These are phyloP conservation scores for Ulota crispa DNA, from an alignment of 225 moss, liverwort and hornwort genomes.

Conservation along the genomic window DNA sequence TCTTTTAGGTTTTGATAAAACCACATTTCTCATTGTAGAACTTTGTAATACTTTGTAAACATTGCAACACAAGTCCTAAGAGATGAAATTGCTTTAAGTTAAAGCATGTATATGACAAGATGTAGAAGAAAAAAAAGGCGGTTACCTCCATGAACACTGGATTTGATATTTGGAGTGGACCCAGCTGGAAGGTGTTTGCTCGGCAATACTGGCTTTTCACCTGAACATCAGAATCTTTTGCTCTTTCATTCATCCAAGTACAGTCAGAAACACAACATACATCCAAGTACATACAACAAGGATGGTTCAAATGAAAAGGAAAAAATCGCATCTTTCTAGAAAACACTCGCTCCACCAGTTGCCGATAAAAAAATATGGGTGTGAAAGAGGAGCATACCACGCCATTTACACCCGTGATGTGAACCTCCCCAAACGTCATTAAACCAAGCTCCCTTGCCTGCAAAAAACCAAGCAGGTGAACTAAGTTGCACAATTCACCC, in stretches of 20 bases:
- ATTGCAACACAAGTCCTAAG: too few species aligned
- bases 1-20: not conserved
- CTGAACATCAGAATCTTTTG: constrained; percentile 41
- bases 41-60: too few species aligned
- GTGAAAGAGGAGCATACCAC: constrained; percentile 48
- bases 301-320: not conserved
- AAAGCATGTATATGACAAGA: not conserved
- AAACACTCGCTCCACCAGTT: not conserved
- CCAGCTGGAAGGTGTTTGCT: constrained; percentile 72
- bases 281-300: not conserved
- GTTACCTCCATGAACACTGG: constrained; percentile 92
- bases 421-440: constrained; percentile 72
- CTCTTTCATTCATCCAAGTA: not conserved
- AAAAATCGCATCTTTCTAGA: not conserved
- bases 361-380: not conserved
- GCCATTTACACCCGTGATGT: constrained; percentile 74
- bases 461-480: not conserved
- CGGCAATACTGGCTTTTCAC: constrained; percentile 74
- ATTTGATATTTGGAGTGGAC: constrained; percentile 73
- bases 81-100: too few species aligned
- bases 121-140: not conserved
- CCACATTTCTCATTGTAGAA: not conserved
- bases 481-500: not conserved
- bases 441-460: constrained; percentile 82
- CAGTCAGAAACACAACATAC: not conserved